Conservation (phyloP, 352 stramenopile genomes). For the Thalassiosira sp. region DNA sequence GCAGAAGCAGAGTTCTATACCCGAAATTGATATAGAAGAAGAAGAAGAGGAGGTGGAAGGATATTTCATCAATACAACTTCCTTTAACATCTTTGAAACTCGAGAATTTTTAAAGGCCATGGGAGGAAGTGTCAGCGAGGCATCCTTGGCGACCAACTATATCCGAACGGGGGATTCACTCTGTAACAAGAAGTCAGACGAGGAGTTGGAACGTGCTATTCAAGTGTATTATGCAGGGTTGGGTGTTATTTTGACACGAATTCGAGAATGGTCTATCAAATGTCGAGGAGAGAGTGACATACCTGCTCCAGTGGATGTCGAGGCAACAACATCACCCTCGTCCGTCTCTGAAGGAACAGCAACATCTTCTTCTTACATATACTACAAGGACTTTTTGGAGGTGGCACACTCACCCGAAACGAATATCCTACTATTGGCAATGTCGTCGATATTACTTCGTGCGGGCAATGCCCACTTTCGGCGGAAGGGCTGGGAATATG, state of each 20-base stretch:
- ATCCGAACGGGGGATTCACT: conserved; percentile 48
- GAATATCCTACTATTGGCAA: conserved; percentile 51
- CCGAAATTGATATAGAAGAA: conserved; percentile 3
- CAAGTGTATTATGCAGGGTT: conserved; percentile 55
- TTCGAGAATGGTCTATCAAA: conserved; percentile 36
- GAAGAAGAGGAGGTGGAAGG: conserved; percentile 10
- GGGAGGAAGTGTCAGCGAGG: conserved; percentile 36
- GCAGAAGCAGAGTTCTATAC: too few relatives aligned
- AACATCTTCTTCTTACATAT: conserved; percentile 6
- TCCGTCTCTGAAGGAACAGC: too few relatives aligned
- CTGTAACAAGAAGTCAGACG: conserved; percentile 1
- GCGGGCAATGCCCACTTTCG: conserved; percentile 51
- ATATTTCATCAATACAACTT: conserved; percentile 37
- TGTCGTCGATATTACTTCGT: conserved; percentile 51
- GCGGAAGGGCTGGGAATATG: conserved; percentile 26
- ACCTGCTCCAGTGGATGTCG: background rate
- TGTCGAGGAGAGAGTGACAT: background rate
- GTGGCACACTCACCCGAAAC: conserved; percentile 29
- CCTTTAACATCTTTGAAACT: conserved; percentile 49
- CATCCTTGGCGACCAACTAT: conserved; percentile 38
- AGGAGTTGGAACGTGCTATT: conserved; percentile 31
- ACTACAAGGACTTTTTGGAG: conserved; percentile 36
- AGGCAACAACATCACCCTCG: background rate
- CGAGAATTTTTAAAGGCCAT: conserved; percentile 48
- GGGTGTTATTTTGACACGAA: conserved; percentile 33